These are phyloP conservation scores for Fusarium concolor DNA, from an alignment of 2,329 filamentous ascomycete genomes.

Conservation along the genomic window DNA sequence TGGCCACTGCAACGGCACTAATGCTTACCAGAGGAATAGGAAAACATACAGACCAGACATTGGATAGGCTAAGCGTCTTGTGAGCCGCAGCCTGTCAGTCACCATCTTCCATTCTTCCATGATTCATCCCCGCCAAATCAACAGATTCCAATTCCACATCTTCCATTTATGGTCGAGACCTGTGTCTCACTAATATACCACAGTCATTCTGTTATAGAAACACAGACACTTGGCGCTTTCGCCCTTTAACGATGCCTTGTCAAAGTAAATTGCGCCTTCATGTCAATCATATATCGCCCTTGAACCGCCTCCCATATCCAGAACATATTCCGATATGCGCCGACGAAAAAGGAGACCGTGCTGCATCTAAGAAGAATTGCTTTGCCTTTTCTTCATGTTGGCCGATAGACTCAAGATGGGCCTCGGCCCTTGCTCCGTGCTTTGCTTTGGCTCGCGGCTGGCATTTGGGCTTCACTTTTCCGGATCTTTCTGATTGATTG, in stretches of 20 bases:
- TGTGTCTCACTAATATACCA: conserved; percentile 23
- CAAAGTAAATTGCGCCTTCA: conserved; percentile 25
- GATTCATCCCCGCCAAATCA: conserved; percentile 14
- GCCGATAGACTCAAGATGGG: conserved; percentile 31
- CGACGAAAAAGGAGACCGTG: conserved; percentile 15
- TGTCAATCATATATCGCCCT: conserved; percentile 29
- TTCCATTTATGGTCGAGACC: conserved; percentile 16
- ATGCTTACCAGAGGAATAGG: conserved; percentile 26
- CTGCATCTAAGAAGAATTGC: conserved; percentile 10
- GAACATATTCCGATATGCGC: conserved; percentile 23
- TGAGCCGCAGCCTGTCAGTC: conserved; percentile 29
- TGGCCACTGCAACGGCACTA: conserved; percentile 30
- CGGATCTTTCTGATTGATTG: conserved; percentile 32
- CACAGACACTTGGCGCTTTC: conserved; percentile 18
- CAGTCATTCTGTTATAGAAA: background rate
- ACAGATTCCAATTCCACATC: conserved; percentile 37
- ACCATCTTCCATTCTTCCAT: conserved; percentile 31
- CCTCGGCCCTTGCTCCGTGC: conserved; percentile 34
- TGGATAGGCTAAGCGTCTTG: conserved; percentile 40
- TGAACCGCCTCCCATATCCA: conserved; percentile 30
- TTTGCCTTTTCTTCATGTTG: conserved; percentile 9
- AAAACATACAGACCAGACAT: conserved; percentile 19
- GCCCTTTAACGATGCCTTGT: conserved; percentile 23
- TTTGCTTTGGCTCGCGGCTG: conserved; percentile 23
- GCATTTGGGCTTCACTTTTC: conserved; percentile 17